Evolutionary conservation across 805 yeast genomes (phyloP), one percentile per base, ranked within the genome.

Genomic region (Candida wancherniae): DNA sequence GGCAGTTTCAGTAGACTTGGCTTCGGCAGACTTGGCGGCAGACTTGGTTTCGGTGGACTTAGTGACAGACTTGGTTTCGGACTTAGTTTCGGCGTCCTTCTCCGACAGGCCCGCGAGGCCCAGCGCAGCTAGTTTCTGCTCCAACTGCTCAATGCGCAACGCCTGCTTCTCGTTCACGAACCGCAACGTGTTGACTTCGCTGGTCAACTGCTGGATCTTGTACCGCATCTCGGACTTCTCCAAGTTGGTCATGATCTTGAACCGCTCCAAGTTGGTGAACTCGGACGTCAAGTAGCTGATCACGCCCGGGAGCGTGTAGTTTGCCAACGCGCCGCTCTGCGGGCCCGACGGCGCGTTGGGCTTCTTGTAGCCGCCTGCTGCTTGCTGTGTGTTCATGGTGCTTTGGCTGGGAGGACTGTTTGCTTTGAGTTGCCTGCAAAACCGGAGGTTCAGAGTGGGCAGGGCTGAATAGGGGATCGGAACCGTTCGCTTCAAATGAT

Each of bases 221-320:
- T 69, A 61, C 48, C 71, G 71, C 67, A 74, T 62, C 26, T 67
- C 71, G 4, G 73, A 62, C 37, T 67, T 70, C 46, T 74, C 79
- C 42, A 74, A 53, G 46, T 70, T 75, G 35, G 68, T 63, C 55
- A 70, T 57, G 55, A 74, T 71, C 43, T 73, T 64, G 49, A 42
- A 53, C 26, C 58, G 43, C 34, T 53, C 58, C 37, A 53, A 44
- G 24, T 66, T 66, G 15, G 80, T 73, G 51, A 73, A 74, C 40
- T 74, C 80, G n/a, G 72, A 63, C 24, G 77, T 76, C 36, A 74
- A 53, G 45, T 74, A 74, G 45, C 73, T 74, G 57, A 74, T 73
- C 14, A 74, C 73, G 0, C 80, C 80, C 0, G 80, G 80, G 10
- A 74, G 57, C 3, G 79, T 72, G 39, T 65, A 64, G 33, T 58